A percentile compares a stretch with the other conserved stretches of the same genome.
Evolutionary conservation across 1,284 basidiomycete genomes (phyloP).

Genomic region (Clitocybe nebularis): DNA sequence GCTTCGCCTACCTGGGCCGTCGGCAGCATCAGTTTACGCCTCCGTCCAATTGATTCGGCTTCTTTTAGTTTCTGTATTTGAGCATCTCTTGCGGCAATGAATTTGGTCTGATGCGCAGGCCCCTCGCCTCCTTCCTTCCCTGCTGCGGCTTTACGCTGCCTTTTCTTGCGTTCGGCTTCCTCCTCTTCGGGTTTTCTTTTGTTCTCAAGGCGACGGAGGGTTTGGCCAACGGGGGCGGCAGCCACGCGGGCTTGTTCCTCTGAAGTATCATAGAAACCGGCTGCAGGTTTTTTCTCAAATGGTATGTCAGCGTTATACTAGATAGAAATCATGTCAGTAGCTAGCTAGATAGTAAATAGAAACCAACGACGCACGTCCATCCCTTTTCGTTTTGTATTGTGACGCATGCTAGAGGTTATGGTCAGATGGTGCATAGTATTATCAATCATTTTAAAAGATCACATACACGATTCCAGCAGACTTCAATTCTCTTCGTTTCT

Average conservation of each 20-base stretch:
- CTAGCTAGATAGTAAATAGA: constrained; percentile 9
- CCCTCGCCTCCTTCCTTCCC: constrained; percentile 60
- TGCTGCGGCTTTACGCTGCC: constrained; percentile 61
- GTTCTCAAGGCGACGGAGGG: constrained; percentile 83
- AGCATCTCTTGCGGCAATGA: constrained; percentile 89
- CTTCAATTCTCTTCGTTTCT: constrained; percentile 97
- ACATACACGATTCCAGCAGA: constrained; percentile 93
- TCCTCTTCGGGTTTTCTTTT: constrained; percentile 93
- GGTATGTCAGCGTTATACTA: constrained; percentile 98
- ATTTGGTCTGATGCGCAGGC: constrained; percentile 79
- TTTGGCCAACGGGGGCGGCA: constrained; percentile 88
- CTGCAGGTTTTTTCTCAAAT: constrained; percentile 93
- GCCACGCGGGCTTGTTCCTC: constrained; percentile 91
- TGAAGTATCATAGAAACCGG: constrained; percentile 96
- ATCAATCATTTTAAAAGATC: constrained; percentile 13
- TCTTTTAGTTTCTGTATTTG: constrained; percentile 98
- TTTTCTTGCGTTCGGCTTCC: constrained; percentile 81
- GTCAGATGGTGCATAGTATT: no score
- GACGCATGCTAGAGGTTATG: constrained; percentile 68
- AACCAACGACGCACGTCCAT: constrained; percentile 76
- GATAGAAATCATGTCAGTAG: constrained; percentile 8
- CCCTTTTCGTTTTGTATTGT: constrained; percentile 92
- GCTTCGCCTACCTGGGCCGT: constrained; percentile 92
- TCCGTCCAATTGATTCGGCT: constrained; percentile 89
- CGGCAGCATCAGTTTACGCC: constrained; percentile 85